Percentiles rank a stretch among this genome's conserved stretches.
phyloP scores from a whole-genome alignment of 768 basidiomycete genomes.

The Sutorius australiensis region DNA sequence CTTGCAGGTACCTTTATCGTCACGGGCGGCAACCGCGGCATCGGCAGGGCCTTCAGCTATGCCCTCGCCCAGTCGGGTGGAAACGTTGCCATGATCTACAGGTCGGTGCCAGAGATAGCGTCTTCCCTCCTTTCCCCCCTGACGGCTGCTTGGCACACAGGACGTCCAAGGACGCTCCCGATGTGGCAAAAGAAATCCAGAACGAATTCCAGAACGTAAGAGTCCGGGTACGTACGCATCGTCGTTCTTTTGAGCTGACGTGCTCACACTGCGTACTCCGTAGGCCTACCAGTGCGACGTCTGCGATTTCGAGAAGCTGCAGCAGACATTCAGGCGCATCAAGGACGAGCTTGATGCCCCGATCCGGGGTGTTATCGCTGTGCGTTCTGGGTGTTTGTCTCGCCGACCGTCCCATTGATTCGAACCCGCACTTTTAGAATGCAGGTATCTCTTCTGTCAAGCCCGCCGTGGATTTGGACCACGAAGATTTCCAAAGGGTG shows the following conservation, averaged over 20 bases:
- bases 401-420: not conserved
- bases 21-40: constrained; percentile 62
- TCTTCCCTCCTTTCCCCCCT: not conserved
- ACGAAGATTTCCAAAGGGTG: constrained; percentile 52
- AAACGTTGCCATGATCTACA: constrained; percentile 61
- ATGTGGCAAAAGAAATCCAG: constrained; percentile 45
- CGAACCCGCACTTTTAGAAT: constrained; percentile 35
- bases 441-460: constrained; percentile 63
- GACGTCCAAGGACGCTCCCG: constrained; percentile 43
- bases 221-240: constrained; percentile 30
- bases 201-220: constrained; percentile 42
- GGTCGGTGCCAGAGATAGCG: constrained; percentile 24
- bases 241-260: not conserved
- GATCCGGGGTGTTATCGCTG: constrained; percentile 56
- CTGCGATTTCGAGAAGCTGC: constrained; percentile 41
- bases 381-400: constrained; percentile 16
- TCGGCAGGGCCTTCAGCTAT: constrained; percentile 51
- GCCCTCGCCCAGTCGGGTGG: constrained; percentile 54
- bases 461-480: constrained; percentile 52
- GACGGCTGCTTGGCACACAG: constrained; percentile 22
- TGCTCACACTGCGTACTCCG: no score
- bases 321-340: constrained; percentile 44
- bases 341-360: constrained; percentile 41
- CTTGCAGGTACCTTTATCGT: constrained; percentile 48
- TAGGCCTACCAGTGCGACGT: constrained; percentile 68